Evolutionary conservation across 179 eudicot species (phyloP).

Genomic region (Drosera spatulata): DNA sequence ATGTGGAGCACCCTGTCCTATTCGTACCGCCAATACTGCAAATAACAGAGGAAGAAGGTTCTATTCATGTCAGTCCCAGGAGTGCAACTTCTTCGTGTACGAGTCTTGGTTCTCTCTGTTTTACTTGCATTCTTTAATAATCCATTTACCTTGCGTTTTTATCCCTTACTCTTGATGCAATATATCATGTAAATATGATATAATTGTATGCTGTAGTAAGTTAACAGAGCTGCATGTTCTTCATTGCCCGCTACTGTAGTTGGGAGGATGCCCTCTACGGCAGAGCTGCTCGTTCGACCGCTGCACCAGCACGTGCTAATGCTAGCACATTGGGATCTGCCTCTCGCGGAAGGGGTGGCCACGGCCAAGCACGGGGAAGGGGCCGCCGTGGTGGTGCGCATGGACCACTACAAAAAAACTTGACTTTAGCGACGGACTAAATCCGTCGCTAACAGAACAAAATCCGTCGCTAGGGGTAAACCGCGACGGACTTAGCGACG

Average conservation of each 20-base stretch:
- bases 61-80: slow-evolving; percentile 66
- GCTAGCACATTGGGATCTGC: slow-evolving; percentile 21
- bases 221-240: background rate
- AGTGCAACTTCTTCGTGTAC: slow-evolving; percentile 85
- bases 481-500: no score
- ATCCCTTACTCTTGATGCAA: no score
- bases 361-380: slow-evolving; percentile 35
- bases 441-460: no score
- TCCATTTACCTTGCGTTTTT: background rate
- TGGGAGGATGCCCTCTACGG: slow-evolving; percentile 53
- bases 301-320: slow-evolving; percentile 16
- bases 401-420: no score
- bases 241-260: slow-evolving; percentile 13
- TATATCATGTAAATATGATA: no score
- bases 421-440: no score
- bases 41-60: slow-evolving; percentile 85
- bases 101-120: slow-evolving; percentile 3
- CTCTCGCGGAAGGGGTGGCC: slow-evolving; percentile 30
- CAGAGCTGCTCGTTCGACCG: slow-evolving; percentile 19
- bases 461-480: no score
- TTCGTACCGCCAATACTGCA: slow-evolving; percentile 82
- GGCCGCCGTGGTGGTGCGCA: slow-evolving; percentile 23
- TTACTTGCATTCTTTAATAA: background rate
- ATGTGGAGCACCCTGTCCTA: slow-evolving; percentile 51
- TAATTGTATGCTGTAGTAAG: no score